A percentile compares a stretch with the other conserved stretches of the same genome.
phyloP scores from a whole-genome alignment of 306 rosid species.

The Cajanus cajan region DNA sequence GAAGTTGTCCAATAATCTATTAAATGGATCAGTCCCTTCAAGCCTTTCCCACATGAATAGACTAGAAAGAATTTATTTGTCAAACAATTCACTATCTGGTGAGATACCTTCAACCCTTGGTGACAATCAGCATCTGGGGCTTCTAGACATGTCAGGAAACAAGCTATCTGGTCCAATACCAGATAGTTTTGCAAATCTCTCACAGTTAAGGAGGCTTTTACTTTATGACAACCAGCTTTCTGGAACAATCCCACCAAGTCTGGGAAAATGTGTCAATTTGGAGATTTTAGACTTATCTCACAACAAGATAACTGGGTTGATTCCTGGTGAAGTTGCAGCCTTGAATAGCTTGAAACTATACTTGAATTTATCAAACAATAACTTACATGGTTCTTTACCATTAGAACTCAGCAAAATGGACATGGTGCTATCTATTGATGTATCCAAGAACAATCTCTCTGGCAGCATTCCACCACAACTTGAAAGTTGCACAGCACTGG shows the following conservation, averaged over 20 bases:
- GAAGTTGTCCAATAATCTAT: constrained; percentile 70
- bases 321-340: constrained; percentile 83
- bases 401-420: constrained; percentile 93
- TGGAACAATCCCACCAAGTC: constrained; percentile 74
- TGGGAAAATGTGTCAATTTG: constrained; percentile 74
- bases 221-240: constrained; percentile 73
- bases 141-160: constrained; percentile 79
- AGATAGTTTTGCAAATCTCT: constrained; percentile 73
- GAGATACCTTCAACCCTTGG: constrained; percentile 78
- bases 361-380: constrained; percentile 74
- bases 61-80: constrained; percentile 73
- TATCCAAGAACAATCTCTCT: constrained; percentile 74
- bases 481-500: constrained; percentile 81
- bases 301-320: constrained; percentile 62
- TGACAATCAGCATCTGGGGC: constrained; percentile 69
- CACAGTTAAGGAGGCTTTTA: constrained; percentile 78
- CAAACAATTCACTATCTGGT: constrained; percentile 79
- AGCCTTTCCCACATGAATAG: constrained; percentile 54
- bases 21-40: constrained; percentile 77
- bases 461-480: constrained; percentile 77
- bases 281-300: constrained; percentile 85
- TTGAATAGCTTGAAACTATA: constrained; percentile 86
- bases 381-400: constrained; percentile 64
- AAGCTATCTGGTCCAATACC: constrained; percentile 83
- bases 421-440: constrained; percentile 82